phyloP scores from a whole-genome alignment of 139 green algal genomes.

The Coccomyxa sp. region DNA sequence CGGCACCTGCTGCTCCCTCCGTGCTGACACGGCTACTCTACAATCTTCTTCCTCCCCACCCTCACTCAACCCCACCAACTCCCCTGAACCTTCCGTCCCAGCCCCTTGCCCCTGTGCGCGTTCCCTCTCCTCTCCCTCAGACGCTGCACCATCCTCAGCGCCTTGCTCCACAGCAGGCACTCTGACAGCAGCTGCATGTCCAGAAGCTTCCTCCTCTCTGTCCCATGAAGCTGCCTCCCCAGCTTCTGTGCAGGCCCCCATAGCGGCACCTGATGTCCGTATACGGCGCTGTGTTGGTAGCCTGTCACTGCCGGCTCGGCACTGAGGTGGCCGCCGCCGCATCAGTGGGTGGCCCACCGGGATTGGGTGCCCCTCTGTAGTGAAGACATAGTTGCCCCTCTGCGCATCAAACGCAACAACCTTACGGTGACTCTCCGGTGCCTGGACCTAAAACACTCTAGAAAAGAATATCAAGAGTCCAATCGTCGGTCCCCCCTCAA shows the following conservation, averaged over 20 bases:
- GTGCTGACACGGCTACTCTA: too few relatives aligned
- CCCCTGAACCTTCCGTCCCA: too few relatives aligned
- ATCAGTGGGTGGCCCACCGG: not conserved
- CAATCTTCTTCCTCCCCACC: too few relatives aligned
- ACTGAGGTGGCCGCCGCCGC: not conserved
- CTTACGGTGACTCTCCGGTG: not conserved
- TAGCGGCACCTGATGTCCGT: too few relatives aligned
- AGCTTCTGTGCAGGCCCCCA: not conserved
- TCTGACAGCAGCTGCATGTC: not conserved
- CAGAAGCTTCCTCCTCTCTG: not conserved
- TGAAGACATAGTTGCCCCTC: slow-evolving; percentile 15
- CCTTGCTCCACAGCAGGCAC: not conserved
- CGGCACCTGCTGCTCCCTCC: too few relatives aligned
- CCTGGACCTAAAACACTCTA: not conserved
- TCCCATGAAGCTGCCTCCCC: not conserved
- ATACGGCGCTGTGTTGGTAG: too few relatives aligned
- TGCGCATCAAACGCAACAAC: not conserved
- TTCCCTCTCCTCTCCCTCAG: too few relatives aligned
- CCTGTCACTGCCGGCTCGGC: not conserved
- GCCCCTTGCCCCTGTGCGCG: too few relatives aligned
- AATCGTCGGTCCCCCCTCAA: not conserved
- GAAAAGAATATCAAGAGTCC: not conserved
- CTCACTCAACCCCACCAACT: too few relatives aligned
- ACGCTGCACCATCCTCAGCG: too few relatives aligned
- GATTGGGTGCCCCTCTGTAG: slow-evolving; percentile 16